phyloP scores from a whole-genome alignment of 177 flowering plant species.

The Telopea speciosissima region DNA sequence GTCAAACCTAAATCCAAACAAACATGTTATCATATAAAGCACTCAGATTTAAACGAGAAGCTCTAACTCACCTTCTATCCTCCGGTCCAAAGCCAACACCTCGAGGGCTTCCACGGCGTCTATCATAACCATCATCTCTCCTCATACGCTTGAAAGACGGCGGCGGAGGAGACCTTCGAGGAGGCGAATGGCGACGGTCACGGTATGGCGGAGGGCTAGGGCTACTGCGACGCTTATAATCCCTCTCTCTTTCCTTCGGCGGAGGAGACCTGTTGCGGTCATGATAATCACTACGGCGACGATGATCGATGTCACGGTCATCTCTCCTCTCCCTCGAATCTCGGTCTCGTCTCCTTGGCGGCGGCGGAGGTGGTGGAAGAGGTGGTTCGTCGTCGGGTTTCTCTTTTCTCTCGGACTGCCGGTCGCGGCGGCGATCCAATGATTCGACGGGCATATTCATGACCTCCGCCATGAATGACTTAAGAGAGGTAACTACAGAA shows the following conservation, averaged over 20 bases:
- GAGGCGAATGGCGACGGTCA: constrained; percentile 38
- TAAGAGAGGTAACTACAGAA: constrained; percentile 17
- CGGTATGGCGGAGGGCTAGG: constrained; percentile 57
- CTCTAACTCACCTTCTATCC: constrained; percentile 52
- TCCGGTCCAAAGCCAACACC: constrained; percentile 61
- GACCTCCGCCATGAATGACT: constrained; percentile 57
- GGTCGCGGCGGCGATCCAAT: constrained; percentile 45
- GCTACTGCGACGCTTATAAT: constrained; percentile 51
- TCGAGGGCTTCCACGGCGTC: constrained; percentile 68
- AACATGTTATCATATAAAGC: background rate
- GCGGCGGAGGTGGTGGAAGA: constrained; percentile 37
- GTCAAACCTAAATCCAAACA: background rate
- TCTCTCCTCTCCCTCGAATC: constrained; percentile 61
- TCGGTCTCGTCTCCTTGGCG: constrained; percentile 42
- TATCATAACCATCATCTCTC: constrained; percentile 64
- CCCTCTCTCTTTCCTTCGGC: constrained; percentile 43
- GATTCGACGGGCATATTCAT: constrained; percentile 52
- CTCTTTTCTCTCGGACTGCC: constrained; percentile 28
- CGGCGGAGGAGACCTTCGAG: constrained; percentile 48
- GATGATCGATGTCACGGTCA: constrained; percentile 58
- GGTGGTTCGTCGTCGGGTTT: constrained; percentile 29
- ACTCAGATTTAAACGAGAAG: background rate
- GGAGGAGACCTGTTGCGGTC: constrained; percentile 57
- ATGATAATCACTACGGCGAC: constrained; percentile 42
- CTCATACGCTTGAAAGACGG: constrained; percentile 59